Base-by-base conservation (phyloP, 805 yeast genomes). In the Hanseniaspora occidentalis region DNA sequence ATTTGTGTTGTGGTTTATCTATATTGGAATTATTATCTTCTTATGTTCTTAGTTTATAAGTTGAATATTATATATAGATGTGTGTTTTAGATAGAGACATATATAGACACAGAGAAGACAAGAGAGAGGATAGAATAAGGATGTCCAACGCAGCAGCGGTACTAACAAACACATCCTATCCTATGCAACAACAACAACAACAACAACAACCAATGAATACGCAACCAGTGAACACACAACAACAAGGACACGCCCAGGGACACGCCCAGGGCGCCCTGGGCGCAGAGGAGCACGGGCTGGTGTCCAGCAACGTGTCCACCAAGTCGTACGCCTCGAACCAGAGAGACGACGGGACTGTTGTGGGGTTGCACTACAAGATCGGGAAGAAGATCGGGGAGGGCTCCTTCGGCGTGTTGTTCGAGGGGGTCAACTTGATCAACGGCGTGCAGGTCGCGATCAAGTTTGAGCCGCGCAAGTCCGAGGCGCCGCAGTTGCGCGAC, bases 381-480 rank as follows among this genome's bases (percentile, higher is more conserved):
- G 98, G 97, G 44, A 89, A 88, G 61, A 92, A 92, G 65, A 88
- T 92, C 46, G 98, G 98, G 43, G 97, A 92, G 64, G 98, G 98
- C 35, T 89, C 97, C 3, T 92, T 92, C 61, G 98, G 98, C 42
- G 95, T 92, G 40, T 81, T 92, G 44, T 92, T 92, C 58, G 97
- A 92, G 65, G 98, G 98, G 47, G 75, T 84, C 34, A 89, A 92
- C 59, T 71, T 92, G 56, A 76, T 92, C 51, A 89, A 86, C 65
- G 88, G 88, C 49, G 80, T 79, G 46, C 94, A 84, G 38, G 97
- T 92, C 36, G 98, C 97, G 31, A 89, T 92, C 60, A 92, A 92
- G 63, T 92, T 92, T 52, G 95, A 92, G 64, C 97, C 96, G 17
- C 72, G 97, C 53, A 92, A 88, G 58, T 79, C 94, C 29, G 98